Evolutionary conservation across 2,329 filamentous ascomycete genomes (phyloP), one percentile per base, ranked within the genome.

Genomic region (Fusarium foetens): DNA sequence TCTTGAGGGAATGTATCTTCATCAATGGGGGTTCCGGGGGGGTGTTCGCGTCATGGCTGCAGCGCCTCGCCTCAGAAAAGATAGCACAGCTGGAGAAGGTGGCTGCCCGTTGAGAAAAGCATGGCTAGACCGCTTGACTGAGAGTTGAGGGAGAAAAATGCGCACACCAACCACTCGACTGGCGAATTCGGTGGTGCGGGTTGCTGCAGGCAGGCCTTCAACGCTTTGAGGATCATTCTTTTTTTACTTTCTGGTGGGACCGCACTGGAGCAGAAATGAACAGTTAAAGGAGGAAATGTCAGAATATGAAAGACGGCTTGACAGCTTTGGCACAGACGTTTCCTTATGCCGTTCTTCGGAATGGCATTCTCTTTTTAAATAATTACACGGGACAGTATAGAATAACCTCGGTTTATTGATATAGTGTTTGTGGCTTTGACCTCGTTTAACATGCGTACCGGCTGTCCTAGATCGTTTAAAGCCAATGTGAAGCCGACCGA

Each of bases 381-480:
- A 17, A 5, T 48, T 3, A 5, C 45, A 6, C 21, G 3, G 27
- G 14, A 17, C 14, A 9, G 21, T 1, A 6, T 31, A 14, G 3
- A 33, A 1, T 14, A 6, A 1, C 14, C 5, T 17, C 14, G 10
- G 21, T 2, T 12, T 31, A 14, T 2, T 12, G 3, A n/a, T 17
- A 8, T n/a, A 13, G 0, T 31, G 2, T 21, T 31, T 10, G 5
- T n/a, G 3, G 14, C 1, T n/a, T n/a, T 31, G 21, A 5, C 10
- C 7, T 17, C 7, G 3, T 25, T 4, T 9, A 35, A 8, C 33
- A 17, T 35, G 33, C 2, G 16, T 25, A 25, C 5, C 13, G 1
- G n/a, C 14, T 5, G 16, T 42, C 9, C 14, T 35, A 9, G 8
- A 17, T 35, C 9, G 8, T 9, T 9, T 9, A 1, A 9, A 35